A percentile compares a stretch with the other conserved stretches of the same genome.
Evolutionary conservation across 257 asterid species (phyloP).

Genomic region (Penstemon davidsonii): DNA sequence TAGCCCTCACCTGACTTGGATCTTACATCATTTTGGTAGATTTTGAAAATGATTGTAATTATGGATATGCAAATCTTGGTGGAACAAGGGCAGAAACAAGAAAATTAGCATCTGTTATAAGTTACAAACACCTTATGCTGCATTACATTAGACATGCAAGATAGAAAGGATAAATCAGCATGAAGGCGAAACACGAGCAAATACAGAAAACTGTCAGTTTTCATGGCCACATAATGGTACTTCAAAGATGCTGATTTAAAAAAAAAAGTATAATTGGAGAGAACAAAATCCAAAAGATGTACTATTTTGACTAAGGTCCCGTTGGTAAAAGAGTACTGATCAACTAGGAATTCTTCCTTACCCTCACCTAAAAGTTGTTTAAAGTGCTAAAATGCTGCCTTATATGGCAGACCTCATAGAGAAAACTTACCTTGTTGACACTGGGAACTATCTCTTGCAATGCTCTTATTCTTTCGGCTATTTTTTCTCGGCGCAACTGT

Average conservation of each 20-base stretch:
- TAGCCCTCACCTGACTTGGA: not conserved
- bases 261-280: not conserved
- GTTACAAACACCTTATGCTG: not conserved
- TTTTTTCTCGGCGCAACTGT: constrained; percentile 93
- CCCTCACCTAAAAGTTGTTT: not conserved
- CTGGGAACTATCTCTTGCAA: constrained; percentile 97
- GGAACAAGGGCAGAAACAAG: no score
- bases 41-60: not conserved
- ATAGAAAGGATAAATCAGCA: not conserved
- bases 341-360: not conserved
- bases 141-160: not conserved
- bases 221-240: not conserved
- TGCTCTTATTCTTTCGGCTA: constrained; percentile 95
- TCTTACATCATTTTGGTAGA: not conserved
- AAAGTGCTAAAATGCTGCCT: not conserved
- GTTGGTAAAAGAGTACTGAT: not conserved
- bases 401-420: not conserved
- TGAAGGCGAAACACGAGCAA: not conserved
- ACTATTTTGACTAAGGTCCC: not conserved
- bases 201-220: not conserved
- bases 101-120: no score
- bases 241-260: not conserved
- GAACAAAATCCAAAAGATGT: not conserved
- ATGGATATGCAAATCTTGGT: not conserved
- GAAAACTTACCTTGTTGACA: constrained; percentile 79